Conservation (phyloP, 2,329 filamentous ascomycete species). For the Fusarium pininemorale region DNA sequence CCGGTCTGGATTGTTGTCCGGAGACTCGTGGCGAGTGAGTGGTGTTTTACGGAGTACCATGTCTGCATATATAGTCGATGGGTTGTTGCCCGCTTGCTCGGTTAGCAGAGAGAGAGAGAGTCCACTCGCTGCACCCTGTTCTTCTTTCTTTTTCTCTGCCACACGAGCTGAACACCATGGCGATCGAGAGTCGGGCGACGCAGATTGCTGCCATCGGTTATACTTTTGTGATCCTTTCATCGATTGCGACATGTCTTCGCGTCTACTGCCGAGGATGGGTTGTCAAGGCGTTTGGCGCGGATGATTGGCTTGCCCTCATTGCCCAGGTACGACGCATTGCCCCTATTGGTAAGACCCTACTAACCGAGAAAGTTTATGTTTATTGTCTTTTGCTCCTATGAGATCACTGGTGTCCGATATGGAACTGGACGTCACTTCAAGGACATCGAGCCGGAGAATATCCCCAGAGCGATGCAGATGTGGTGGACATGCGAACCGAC, state of each 20-base stretch:
- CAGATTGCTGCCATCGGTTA: conserved; percentile 41
- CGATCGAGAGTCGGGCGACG: conserved; percentile 8
- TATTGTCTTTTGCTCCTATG: conserved; percentile 2
- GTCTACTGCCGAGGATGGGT: conserved; percentile 47
- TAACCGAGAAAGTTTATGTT: conserved; percentile 9
- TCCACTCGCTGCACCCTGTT: not conserved
- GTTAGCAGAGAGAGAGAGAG: not conserved
- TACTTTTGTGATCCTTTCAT: conserved; percentile 48
- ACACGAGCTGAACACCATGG: not conserved
- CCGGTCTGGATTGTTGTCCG: conserved; percentile 5
- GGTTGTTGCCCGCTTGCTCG: not conserved
- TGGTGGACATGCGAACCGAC: conserved; percentile 55
- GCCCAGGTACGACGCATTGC: conserved; percentile 41
- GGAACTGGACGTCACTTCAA: conserved; percentile 11
- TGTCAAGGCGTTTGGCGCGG: conserved; percentile 45
- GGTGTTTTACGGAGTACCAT: not conserved
- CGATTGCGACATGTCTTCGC: conserved; percentile 44
- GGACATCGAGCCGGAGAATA: conserved; percentile 1
- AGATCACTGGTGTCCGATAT: conserved; percentile 3
- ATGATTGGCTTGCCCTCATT: conserved; percentile 48
- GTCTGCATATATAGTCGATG: conserved; percentile 4
- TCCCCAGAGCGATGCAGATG: conserved; percentile 46
- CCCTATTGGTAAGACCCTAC: not conserved
- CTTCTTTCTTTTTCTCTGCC: not conserved
- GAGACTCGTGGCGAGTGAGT: not conserved